Base-by-base conservation (phyloP, 140 eudicot species). In the Stevia rebaudiana region DNA sequence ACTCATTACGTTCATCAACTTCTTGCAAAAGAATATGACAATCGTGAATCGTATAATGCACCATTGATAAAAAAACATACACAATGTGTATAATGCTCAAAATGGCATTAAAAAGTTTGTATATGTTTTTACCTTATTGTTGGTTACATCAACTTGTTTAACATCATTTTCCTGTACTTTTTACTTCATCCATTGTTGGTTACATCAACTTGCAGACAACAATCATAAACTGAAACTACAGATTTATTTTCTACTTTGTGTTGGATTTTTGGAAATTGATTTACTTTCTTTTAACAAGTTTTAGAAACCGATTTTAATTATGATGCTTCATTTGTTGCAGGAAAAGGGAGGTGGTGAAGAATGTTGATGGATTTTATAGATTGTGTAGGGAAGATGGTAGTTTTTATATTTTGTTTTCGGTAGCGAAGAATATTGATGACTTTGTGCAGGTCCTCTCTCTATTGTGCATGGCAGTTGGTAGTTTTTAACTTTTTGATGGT, bases 261-360 rank as follows among this genome's bases (percentile, higher is more conserved):
- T 36, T 36, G 15, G 50, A 11, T 40, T 37, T 41, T 39, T 35
- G 2, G 1, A 37, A 37, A 13, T 13, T 40, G 44, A 10, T 40
- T 44, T 44, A 30, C 23, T 18, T 51, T 33, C 19, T 8, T 11
- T 10, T 40, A 4, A 40, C 44, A 40, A 63, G 11, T 41, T 10
- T 17, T 43, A 13, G 22, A 54, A 28, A 16, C 8, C 30, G 23
- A 11, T 39, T 56, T 12, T 18, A 13, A 33, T 44, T 11, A 21
- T 30, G 16, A 54, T 54, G 50, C 28, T 63, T 54, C 24, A 24
- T 73, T 9, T 35, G 18, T 66, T 66, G 68, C 68, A 74, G 79
- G 79, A 74, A 46, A 57, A 74, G 56, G 67, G 18, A 74, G 79
- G 52, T 30, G 28, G 54, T 11, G 48, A 65, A 15, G 69, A 74